Conservation (phyloP, 1,284 basidiomycete species). For the Takashimella koratensis region DNA sequence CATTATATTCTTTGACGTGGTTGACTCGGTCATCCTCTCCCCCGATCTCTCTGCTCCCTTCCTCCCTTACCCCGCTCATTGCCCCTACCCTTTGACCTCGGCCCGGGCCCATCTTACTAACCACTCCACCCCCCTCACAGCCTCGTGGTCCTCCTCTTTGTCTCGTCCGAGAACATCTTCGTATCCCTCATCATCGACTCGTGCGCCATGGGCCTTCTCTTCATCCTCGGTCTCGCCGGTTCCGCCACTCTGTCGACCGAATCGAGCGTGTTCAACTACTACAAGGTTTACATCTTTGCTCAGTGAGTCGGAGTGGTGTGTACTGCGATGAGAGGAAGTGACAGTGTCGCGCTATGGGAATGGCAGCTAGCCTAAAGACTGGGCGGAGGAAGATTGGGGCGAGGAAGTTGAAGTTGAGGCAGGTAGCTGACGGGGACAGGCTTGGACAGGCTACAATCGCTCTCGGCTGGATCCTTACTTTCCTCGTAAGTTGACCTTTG, state of each 20-base stretch:
- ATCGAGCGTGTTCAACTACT: background rate
- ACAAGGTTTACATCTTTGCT: constrained; percentile 3
- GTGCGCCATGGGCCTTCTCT: constrained; percentile 8
- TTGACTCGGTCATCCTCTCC: constrained; percentile 10
- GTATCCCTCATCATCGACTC: constrained; percentile 9
- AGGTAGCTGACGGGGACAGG: constrained; percentile 7
- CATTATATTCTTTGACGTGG: background rate
- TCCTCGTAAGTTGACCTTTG: constrained; percentile 39
- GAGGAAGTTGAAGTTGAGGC: constrained; percentile 10
- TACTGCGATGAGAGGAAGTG: background rate
- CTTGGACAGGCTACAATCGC: constrained; percentile 25
- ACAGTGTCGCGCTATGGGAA: constrained; percentile 5
- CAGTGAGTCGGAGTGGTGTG: background rate
- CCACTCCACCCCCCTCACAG: background rate
- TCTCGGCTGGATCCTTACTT: constrained; percentile 40
- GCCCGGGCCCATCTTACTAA: constrained; percentile 11
- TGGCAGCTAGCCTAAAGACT: constrained; percentile 12
- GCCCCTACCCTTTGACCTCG: constrained; percentile 13
- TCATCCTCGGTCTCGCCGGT: constrained; percentile 17
- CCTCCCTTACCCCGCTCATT: constrained; percentile 1
- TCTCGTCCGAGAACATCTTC: constrained; percentile 13
- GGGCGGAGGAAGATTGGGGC: constrained; percentile 5
- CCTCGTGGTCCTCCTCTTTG: constrained; percentile 8
- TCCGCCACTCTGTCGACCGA: constrained; percentile 9
- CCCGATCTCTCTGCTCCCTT: constrained; percentile 10